Conservation (phyloP, 352 stramenopile genomes). For the Albugo candida region DNA sequence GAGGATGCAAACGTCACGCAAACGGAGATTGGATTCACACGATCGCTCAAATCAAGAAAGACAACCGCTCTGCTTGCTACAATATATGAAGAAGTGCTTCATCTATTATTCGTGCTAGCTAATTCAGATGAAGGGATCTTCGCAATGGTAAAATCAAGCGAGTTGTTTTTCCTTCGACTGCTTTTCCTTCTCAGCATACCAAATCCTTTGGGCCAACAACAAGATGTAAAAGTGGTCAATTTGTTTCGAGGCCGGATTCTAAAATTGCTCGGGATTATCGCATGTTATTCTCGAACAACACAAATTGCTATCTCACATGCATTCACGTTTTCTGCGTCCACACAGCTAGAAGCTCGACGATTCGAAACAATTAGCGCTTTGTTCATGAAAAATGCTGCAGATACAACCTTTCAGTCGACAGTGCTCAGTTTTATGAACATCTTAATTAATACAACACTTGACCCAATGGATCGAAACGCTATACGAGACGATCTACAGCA, state of each 20-base stretch:
- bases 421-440: constrained; percentile 28
- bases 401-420: constrained; percentile 12
- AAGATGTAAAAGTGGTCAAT: neutral
- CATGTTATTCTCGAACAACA: constrained; percentile 11
- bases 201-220: too few relatives aligned
- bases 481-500: constrained; percentile 26
- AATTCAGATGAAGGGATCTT: constrained; percentile 13
- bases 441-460: constrained; percentile 16
- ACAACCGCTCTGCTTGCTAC: constrained; percentile 4
- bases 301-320: constrained; percentile 14
- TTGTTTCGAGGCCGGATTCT: constrained; percentile 14
- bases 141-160: constrained; percentile 13
- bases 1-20: too few relatives aligned
- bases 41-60: constrained; percentile 1
- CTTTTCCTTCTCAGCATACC: constrained; percentile 9
- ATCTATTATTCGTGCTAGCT: constrained; percentile 26
- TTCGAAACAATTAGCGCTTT: constrained; percentile 14
- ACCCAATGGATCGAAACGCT: constrained; percentile 9
- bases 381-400: constrained; percentile 11
- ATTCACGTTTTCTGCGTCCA: constrained; percentile 8
- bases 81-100: constrained; percentile 20
- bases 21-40: too few relatives aligned
- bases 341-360: constrained; percentile 2
- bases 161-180: constrained; percentile 15
- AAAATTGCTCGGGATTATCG: constrained; percentile 17